Evolutionary conservation across 257 asterid species (phyloP), one percentile per base, ranked within the genome.

Genomic region (Knoxia roxburghii): DNA sequence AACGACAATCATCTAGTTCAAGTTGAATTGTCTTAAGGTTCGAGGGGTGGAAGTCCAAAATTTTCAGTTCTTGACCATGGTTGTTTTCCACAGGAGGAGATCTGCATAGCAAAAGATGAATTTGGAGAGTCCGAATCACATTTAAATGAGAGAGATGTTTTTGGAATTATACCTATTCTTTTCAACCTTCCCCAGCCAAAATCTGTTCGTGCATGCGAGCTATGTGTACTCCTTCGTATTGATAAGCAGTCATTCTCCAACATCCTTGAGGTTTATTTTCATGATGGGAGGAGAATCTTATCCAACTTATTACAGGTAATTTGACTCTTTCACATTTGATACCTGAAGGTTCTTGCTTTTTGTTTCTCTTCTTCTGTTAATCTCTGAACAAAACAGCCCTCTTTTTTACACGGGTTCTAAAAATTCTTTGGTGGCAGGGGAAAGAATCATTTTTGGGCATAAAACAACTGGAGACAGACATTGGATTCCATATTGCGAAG

Each of bases 121-220:
- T 30, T 73, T 60, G 97, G 86, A 78, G 96, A 88, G 15, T 82
- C 84, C 0, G 77, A 79, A 52, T 73, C 94, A 12, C 78, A 67
- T 73, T 78, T 93, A 23, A 85, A 86, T 77, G 86, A 81, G 10
- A 75, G 80, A 77, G 81, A 86, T 76, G 80, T 74, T 70, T 88
- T 90, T 54, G 99, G 99, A 60, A 92, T 84, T 56, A 75, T 88
- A 69, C 83, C 99, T 64, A 77, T 90, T 40, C 89, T 93, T 52
- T 90, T 97, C 85, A 93, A 93, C 80, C 78, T 93, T 70, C 97
- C 97, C 68, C 99, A 93, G 81, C 97, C 97, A 35, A 90, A 85
- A 61, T 86, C 99, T n/a, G 90, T 93, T 59, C 95, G 95, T 7
- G 99, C 90, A 20, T 79, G 86, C 57, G 96, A 88, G 75, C 73